Base-by-base conservation (phyloP, 1,284 basidiomycete species). In the Agroathelia rolfsii region DNA sequence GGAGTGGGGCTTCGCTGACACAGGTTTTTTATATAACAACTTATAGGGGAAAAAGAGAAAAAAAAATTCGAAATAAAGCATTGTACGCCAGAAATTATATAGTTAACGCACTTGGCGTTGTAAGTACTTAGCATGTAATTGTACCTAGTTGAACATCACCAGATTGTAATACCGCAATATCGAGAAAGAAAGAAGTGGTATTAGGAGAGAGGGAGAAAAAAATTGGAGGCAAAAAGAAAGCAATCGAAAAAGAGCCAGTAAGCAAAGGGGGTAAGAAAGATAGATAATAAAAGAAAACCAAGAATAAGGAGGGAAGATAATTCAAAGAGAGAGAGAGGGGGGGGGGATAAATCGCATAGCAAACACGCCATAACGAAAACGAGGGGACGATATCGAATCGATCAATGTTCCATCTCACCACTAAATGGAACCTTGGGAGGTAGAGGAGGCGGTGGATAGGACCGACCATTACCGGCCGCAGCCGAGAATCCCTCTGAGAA, bases 401-500 rank as follows among this genome's bases (percentile, higher is more conserved):
- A 16, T 15, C 28, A 6, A 15, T 15, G 6, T 14, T 12, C 15
- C 28, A 12, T 6, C 15, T 29, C 5, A 18, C 16, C 6, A 17
- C 12, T n/a, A n/a, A n/a, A n/a, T n/a, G n/a, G n/a, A n/a, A 18
- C 9, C 22, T 61, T 60, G 8, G 53, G 52, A 23, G 33, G 33
- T 6, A 63, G 49, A 13, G 61, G 59, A 4, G 62, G 61, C 6
- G 59, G 58, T 3, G 53, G 53, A 4, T 10, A 11, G 6, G 30
- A 52, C 53, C 3, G 48, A 46, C 13, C 42, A 28, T 18, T 30
- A 26, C 18, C 16, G 10, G n/a, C n/a, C n/a, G n/a, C n/a, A n/a
- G 38, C 36, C 6, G 54, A 56, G 33, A 64, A 55, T 3, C 51
- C 56, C 5, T 51, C 39, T 12, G 52, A 45, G 40, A 69, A 66